Base-by-base conservation (phyloP, 495 filamentous ascomycete species). In the Platismatia glauca region DNA sequence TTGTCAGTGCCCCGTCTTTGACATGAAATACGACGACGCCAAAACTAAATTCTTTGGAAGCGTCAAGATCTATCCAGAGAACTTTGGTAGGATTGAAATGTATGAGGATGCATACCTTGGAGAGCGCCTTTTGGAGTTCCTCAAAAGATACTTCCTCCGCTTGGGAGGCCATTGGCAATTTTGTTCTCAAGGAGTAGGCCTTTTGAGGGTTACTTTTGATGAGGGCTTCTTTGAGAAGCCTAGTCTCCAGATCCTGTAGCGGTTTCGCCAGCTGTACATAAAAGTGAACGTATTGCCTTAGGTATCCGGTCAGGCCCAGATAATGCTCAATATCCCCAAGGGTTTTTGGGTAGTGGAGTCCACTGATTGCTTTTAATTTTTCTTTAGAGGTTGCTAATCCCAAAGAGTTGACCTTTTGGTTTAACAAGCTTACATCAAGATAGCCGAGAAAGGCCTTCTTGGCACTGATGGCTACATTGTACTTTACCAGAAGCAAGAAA, bases 391-490 rank as follows among this genome's bases (percentile, higher is more conserved):
- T 52, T 1, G 11, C 16, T 18, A 64, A 11, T 15, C 11, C 29
- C 1, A 58, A 29, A 24, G 11, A 58, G 24, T 64, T 50, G 6
- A 58, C 12, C 16, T 38, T 41, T 20, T 56, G 37, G 13, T 34
- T 24, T 4, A 65, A 24, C 22, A 66, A 20, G 16, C n/a, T 48
- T n/a, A 61, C 31, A 39, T 57, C n/a, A 4, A 34, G n/a, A 31
- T 61, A 65, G 13, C 2, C 29, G 2, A 65, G 35, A 37, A 57
- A 65, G 1, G n/a, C 31, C 20, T 65, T 66, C 11, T 20, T 63
- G 1, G 22, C 1, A 20, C 4, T 56, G 63, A 66, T 55, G 3
- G 15, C 39, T 6, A 62, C 38, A 16, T 62, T 59, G 50, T 27
- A 52, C 33, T 58, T 31, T 6, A 37, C 35, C 15, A 66, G 39